A percentile compares a stretch with the other conserved stretches of the same genome.
phyloP scores from a whole-genome alignment of 179 eudicot species.

The Silene noctiflora region DNA sequence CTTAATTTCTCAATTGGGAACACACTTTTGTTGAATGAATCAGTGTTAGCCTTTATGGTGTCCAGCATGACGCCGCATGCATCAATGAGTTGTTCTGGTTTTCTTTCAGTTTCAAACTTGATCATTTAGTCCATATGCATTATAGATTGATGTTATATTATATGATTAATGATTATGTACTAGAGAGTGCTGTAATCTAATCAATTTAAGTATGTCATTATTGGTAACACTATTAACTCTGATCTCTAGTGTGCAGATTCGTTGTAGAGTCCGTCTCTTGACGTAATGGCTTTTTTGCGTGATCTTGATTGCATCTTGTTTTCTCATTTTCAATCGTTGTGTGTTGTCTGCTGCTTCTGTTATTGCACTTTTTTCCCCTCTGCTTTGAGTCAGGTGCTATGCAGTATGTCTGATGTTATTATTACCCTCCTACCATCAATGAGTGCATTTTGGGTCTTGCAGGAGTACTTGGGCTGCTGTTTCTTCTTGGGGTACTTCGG shows the following conservation, averaged over 20 bases:
- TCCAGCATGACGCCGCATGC: neutral
- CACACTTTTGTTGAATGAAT: neutral
- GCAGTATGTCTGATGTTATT: neutral
- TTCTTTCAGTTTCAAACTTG: neutral
- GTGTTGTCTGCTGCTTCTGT: neutral
- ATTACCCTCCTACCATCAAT: neutral
- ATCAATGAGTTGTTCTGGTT: neutral
- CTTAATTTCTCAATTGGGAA: neutral
- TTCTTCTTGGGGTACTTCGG: constrained; percentile 37
- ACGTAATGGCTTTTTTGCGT: neutral
- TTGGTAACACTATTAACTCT: neutral
- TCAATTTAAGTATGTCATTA: neutral
- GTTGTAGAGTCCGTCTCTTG: neutral
- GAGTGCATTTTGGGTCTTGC: constrained; percentile 26
- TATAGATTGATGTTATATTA: too few species aligned
- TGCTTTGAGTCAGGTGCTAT: neutral
- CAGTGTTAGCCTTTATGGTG: neutral
- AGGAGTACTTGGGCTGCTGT: constrained; percentile 69
- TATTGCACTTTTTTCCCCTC: neutral
- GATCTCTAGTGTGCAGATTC: neutral
- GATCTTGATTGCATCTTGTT: neutral
- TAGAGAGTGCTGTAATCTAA: neutral
- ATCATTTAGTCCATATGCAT: neutral
- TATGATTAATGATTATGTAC: neutral
- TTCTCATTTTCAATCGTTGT: neutral